Conservation (phyloP, 495 filamentous ascomycete genomes). For the Parathielavia appendiculata region DNA sequence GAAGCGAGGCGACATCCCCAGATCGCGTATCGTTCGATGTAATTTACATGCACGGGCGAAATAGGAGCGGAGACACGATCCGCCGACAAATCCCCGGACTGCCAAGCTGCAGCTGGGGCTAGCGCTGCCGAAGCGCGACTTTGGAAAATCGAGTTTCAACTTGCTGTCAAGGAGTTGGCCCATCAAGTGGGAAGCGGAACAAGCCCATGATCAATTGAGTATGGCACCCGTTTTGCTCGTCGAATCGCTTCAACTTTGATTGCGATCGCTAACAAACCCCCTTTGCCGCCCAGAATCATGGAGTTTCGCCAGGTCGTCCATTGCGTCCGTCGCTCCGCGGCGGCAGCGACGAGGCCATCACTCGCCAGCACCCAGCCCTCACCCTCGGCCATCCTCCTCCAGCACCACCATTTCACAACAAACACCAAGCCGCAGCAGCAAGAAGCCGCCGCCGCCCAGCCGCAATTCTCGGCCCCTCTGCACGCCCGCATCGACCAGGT, state of each 20-base stretch:
- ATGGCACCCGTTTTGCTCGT: not conserved
- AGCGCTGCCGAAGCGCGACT: slow-evolving; percentile 12
- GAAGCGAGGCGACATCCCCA: too few relatives aligned
- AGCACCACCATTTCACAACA: slow-evolving; percentile 14
- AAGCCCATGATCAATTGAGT: slow-evolving; percentile 23
- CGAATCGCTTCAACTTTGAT: not conserved
- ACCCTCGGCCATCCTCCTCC: slow-evolving; percentile 13
- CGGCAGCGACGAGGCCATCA: slow-evolving; percentile 20
- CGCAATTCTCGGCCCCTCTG: not conserved
- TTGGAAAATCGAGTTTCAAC: slow-evolving; percentile 14
- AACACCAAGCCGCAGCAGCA: slow-evolving; percentile 5
- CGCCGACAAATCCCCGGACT: not conserved
- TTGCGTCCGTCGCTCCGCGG: slow-evolving; percentile 27
- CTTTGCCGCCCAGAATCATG: slow-evolving; percentile 21
- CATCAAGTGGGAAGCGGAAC: not conserved
- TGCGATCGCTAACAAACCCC: not conserved
- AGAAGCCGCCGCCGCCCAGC: slow-evolving; percentile 7
- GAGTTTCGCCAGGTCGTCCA: slow-evolving; percentile 26
- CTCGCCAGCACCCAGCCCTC: slow-evolving; percentile 11
- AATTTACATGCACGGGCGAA: not conserved
- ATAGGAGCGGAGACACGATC: slow-evolving; percentile 17
- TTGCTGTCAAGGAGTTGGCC: not conserved
- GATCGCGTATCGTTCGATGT: too few relatives aligned
- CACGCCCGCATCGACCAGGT: slow-evolving; percentile 1
- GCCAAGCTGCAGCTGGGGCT: slow-evolving; percentile 4